Percentiles rank a stretch among this genome's conserved stretches.
Conservation (phyloP, 768 basidiomycete species). For the Pluteus cervinus region DNA sequence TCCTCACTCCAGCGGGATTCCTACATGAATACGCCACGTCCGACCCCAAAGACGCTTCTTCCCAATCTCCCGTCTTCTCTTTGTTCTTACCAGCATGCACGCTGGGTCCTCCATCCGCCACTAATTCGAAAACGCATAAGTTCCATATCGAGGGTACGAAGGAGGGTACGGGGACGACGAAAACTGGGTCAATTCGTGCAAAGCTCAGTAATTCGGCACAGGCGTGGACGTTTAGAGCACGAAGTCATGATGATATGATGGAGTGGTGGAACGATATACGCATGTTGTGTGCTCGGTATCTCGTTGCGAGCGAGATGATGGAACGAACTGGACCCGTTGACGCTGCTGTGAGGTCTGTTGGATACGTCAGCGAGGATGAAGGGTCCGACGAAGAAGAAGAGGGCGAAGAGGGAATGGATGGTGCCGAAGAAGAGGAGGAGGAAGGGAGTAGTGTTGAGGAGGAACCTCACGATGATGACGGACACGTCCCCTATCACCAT, state of each 20-base stretch:
- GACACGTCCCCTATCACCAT: no score
- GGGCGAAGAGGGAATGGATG: conserved; percentile 22
- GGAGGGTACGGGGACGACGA: conserved; percentile 68
- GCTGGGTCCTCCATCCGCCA: conserved; percentile 80
- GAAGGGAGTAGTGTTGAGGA: conserved; percentile 43
- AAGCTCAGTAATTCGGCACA: conserved; percentile 23
- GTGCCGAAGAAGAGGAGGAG: conserved; percentile 37
- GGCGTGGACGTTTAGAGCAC: conserved; percentile 86
- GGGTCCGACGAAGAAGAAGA: conserved; percentile 41
- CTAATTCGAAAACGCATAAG: conserved; percentile 74
- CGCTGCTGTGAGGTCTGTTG: conserved; percentile 84
- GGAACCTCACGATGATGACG: no score
- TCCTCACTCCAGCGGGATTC: conserved; percentile 94
- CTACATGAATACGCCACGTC: conserved; percentile 85
- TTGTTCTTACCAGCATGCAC: conserved; percentile 95
- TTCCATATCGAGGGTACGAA: conserved; percentile 95
- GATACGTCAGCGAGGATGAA: conserved; percentile 81
- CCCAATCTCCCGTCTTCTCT: conserved; percentile 65
- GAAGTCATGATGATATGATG: conserved; percentile 96
- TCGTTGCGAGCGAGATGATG: conserved; percentile 91
- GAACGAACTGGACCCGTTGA: conserved; percentile 90
- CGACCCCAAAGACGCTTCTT: conserved; percentile 52
- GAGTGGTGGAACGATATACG: conserved; percentile 99
- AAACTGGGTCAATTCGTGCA: conserved; percentile 45
- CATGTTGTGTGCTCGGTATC: conserved; percentile 89